phyloP scores from a whole-genome alignment of 1,139 yeast species.

The Saccharomycopsis hybrid region DNA sequence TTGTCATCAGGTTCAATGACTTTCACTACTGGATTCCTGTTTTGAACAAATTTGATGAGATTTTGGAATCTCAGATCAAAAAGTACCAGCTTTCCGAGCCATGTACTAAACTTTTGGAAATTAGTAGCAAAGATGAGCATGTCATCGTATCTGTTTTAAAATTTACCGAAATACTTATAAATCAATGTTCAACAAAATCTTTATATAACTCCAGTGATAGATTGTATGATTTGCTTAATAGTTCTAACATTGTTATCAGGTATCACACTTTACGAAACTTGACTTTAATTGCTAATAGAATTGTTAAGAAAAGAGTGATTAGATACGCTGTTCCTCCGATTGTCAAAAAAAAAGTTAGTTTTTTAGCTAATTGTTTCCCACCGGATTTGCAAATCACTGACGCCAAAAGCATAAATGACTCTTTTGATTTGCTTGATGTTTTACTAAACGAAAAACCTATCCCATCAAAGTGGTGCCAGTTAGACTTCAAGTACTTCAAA shows the following conservation, averaged over 20 bases:
- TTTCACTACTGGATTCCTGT: slow-evolving; percentile 72
- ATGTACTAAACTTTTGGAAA: slow-evolving; percentile 39
- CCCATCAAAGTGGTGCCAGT: slow-evolving; percentile 52
- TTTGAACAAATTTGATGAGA: slow-evolving; percentile 66
- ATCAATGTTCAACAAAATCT: slow-evolving; percentile 61
- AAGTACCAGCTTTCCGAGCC: slow-evolving; percentile 50
- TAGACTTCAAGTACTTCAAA: slow-evolving; percentile 52
- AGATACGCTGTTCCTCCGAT: slow-evolving; percentile 40
- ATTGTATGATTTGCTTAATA: slow-evolving; percentile 52
- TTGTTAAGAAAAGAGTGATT: neutral
- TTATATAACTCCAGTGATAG: slow-evolving; percentile 65
- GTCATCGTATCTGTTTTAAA: slow-evolving; percentile 48
- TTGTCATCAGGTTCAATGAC: slow-evolving; percentile 26
- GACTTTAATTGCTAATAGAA: slow-evolving; percentile 36
- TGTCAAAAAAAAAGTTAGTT: slow-evolving; percentile 41
- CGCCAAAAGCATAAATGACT: slow-evolving; percentile 36
- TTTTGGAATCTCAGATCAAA: slow-evolving; percentile 47
- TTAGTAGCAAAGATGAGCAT: slow-evolving; percentile 40
- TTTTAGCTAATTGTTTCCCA: slow-evolving; percentile 52
- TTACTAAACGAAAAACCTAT: slow-evolving; percentile 39
- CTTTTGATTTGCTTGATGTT: slow-evolving; percentile 49
- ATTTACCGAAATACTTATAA: slow-evolving; percentile 59
- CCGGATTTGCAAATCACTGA: slow-evolving; percentile 35
- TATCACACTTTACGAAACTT: slow-evolving; percentile 56
- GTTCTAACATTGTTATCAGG: slow-evolving; percentile 55